Evolutionary conservation across 768 basidiomycete species (phyloP), one percentile per base, ranked within the genome.

Genomic region (Mrakia frigida): DNA sequence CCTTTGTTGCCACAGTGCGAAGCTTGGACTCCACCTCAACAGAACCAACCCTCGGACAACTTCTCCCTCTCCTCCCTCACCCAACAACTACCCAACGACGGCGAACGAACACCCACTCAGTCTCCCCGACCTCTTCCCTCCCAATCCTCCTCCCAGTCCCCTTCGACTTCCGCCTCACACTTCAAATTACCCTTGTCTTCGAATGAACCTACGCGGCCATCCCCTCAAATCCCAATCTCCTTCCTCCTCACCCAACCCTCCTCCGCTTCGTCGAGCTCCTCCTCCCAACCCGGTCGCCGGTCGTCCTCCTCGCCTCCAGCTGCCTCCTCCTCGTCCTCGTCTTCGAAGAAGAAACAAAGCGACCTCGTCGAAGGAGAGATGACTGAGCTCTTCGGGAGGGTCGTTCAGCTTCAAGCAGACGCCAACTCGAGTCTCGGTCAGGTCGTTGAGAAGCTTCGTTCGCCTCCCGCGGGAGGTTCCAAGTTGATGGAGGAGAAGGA

Each of bases 61-160:
- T n/a, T 23, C 25, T 43, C 37, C 18, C 35, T 41, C 39, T n/a
- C 39, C 39, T 16, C 18, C 21, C 33, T 33, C 16, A 16, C n/a
- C 0, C 2, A n/a, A 18, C 31, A 63, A 9, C 3, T 2, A 63
- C 33, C 13, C 46, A 14, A 63, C n/a, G 61, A 68, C 35, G 65
- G 39, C 65, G 65, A 68, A 39, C 65, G 65, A n/a, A 68, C 65
- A 9, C 65, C 65, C 11, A 68, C 65, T 3, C 65, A 68, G 39
- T 68, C 65, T 4, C 65, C 65, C 5, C 65, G 35, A 14, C 39
- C 18, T 7, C 23, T 1, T 2, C 65, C 39, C 39, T 18, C 35
- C 18, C 21, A 9, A 1, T 21, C 35, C 65, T 25, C 65, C 18
- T 35, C 37, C 37, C 9, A 25, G 21, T 25, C 35, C 37, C n/a